Evolutionary conservation across 1,284 basidiomycete species (phyloP).

Genomic region (Apiotrichum gamsii): DNA sequence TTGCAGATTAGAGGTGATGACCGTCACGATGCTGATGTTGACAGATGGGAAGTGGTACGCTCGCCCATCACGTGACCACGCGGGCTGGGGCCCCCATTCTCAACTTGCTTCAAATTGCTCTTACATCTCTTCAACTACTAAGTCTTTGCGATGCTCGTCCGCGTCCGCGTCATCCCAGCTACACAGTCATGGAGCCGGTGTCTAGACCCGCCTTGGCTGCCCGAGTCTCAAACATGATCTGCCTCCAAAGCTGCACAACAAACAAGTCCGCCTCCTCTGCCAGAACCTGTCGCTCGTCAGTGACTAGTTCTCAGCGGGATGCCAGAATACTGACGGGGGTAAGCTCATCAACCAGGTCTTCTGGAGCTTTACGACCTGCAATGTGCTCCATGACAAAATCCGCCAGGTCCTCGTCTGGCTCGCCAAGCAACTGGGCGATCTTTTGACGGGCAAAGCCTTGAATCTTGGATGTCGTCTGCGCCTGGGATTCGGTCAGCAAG

Average conservation of each 20-base stretch:
- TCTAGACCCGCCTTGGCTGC: conserved; percentile 4
- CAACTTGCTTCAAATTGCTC: no score
- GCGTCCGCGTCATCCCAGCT: no score
- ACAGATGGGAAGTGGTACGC: no score
- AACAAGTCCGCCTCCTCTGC: conserved; percentile 78
- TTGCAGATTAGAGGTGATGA: no score
- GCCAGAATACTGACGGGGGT: conserved; percentile 64
- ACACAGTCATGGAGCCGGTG: conserved; percentile 9
- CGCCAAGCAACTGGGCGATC: conserved; percentile 77
- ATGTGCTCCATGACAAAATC: conserved; percentile 85
- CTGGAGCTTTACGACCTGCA: conserved; percentile 72
- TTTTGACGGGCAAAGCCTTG: conserved; percentile 68
- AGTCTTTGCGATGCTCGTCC: no score
- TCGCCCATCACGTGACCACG: no score
- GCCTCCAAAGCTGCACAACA: conserved; percentile 70
- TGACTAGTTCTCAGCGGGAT: neutral
- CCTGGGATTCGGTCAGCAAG: no score
- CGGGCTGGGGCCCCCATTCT: no score
- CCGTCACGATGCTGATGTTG: no score
- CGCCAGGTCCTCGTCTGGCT: conserved; percentile 65
- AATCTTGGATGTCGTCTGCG: conserved; percentile 69
- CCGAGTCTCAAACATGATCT: conserved; percentile 67
- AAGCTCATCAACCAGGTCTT: conserved; percentile 74
- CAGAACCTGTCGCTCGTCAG: conserved; percentile 57
- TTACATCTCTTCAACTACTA: no score